Base-by-base conservation (phyloP, 1,284 basidiomycete genomes). In the Cryptococcus sp. region DNA sequence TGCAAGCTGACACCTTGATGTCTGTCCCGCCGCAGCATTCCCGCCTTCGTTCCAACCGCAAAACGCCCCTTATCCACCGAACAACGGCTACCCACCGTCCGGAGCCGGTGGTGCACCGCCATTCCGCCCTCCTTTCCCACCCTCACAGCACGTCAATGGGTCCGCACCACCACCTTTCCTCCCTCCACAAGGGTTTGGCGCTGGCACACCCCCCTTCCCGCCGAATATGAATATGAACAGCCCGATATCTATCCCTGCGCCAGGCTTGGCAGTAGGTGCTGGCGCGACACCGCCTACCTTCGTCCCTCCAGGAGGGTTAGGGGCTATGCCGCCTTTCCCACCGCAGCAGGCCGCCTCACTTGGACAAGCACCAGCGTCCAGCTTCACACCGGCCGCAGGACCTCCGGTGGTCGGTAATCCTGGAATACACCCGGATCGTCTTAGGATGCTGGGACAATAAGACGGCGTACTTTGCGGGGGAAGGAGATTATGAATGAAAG, bases 361-460 rank as follows among this genome's bases (percentile, higher is more conserved):
- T 16, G 49, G 27, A 1, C 30, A 7, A 39, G 49, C 17, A n/a
- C 49, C n/a, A 35, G 35, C 22, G 23, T 19, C 80, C 81, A 49
- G 78, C 15, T 66, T 68, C 49, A 63, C 63, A 8, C 70, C 63
- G 20, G 60, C 62, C n/a, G 50, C 55, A 19, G 58, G 55, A 11
- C 67, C 63, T 11, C 70, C 65, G 23, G 47, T 53, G 13, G 61
- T 41, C 3, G 70, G 58, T 11, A 57, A 62, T 16, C 65, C 81
- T 20, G 87, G 84, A 30, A 89, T 93, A 65, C 91, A 93, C 78
- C 91, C 91, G n/a, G 90, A 93, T 78, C 83, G 90, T 61, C 68
- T 90, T 74, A 83, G 89, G 60, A 91, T 92, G 89, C 85, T 92
- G 86, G 84, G 81, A 52, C 49, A 46, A 25, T 69, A 63, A 43